Conservation (phyloP, 129 eudicot species). For the Flaveria sonorensis region DNA sequence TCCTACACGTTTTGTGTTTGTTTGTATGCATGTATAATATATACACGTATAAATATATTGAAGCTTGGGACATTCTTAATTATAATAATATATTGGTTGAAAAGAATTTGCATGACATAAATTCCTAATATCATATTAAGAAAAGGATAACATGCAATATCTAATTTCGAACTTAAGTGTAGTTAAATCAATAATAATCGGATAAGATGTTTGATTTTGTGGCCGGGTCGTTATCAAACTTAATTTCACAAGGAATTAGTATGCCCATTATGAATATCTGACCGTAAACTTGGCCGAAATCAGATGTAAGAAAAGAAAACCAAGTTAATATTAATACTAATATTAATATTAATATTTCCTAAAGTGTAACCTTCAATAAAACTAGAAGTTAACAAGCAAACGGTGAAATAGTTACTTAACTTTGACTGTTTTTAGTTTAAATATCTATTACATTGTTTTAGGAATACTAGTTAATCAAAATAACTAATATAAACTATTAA, state of each 20-base stretch:
- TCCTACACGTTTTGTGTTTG: not conserved
- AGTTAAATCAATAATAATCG: not conserved
- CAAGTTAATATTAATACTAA: not conserved
- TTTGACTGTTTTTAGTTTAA: not conserved
- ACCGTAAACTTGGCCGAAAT: conserved; percentile 1
- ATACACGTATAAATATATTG: not conserved
- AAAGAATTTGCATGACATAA: not conserved
- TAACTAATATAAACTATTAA: not conserved
- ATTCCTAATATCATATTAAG: not conserved
- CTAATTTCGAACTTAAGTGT: not conserved
- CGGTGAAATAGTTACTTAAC: not conserved
- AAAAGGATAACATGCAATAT: not conserved
- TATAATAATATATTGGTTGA: not conserved
- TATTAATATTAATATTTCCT: not conserved
- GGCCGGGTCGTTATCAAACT: conserved; percentile 11
- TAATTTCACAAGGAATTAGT: not conserved
- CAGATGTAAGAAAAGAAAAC: not conserved
- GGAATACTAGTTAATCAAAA: not conserved
- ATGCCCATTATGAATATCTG: conserved; percentile 4
- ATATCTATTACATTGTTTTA: not conserved
- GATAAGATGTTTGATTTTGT: not conserved
- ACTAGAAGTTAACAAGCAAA: not conserved
- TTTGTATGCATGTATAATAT: not conserved
- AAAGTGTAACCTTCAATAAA: not conserved
- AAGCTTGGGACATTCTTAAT: not conserved